Base-by-base conservation (phyloP, 2,329 filamentous ascomycete species). In the Penicillium janthinellum region DNA sequence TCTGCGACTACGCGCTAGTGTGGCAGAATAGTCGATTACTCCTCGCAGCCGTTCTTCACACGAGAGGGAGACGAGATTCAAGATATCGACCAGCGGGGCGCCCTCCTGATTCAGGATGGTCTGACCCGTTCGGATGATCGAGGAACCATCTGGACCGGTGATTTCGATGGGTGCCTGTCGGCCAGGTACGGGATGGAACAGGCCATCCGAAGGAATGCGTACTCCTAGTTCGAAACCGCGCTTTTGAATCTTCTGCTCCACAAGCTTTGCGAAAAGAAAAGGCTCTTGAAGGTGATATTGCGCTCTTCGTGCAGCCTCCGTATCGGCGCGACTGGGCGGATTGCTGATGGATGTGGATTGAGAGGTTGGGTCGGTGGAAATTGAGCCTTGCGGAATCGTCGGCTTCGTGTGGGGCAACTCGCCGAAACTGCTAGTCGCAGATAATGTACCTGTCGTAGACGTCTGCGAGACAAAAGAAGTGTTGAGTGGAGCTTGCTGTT, bases 61-160 rank as follows among this genome's bases (percentile, higher is more conserved):
- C 17, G 91, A 90, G 58, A 97, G 84, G 5, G 92, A 95, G 59
- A 97, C 74, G 15, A 97, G 81, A 28, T 91, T 90, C 47, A 97
- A 78, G 66, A 97, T 90, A 62, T 96, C 92, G 14, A 90, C 89
- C 37, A 96, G 80, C 56, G 85, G 87, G 1, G 90, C 86, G 45
- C 77, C 78, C 51, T 79, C 78, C 47, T 92, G 90, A 38, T 89
- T 87, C 0, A 95, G 85, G 39, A 96, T 85, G 56, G 90, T 91
- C 20, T 86, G 86, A 2, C 88, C 88, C 14, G 82, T 83, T 1
- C 88, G 88, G 44, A 84, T 77, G 2, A 91, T 82, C 12, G 85
- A 82, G 35, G 85, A 81, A 4, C 83, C 85, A 67, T 92, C 87
- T 0, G 87, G 84, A 0, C 86, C 87, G 1, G 79, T 78, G n/a